A percentile compares a stretch with the other conserved stretches of the same genome.
These are phyloP conservation scores for Sugiyamaella pinicola DNA, from an alignment of 1,139 yeast genomes.

Conservation along the genomic window DNA sequence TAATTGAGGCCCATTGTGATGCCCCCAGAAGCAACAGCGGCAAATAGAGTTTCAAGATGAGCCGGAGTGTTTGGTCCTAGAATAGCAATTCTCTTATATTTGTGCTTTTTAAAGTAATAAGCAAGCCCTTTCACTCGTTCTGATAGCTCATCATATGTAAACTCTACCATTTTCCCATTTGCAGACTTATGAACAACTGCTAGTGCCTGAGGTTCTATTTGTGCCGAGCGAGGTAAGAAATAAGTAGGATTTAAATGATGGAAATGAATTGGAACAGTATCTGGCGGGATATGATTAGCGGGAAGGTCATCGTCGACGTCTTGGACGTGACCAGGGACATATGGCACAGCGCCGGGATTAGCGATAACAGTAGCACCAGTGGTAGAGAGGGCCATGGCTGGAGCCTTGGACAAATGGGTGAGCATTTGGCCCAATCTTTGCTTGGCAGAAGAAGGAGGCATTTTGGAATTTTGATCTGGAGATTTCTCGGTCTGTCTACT, in stretches of 20 bases:
- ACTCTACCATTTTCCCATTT: constrained; percentile 32
- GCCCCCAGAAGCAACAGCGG: constrained; percentile 43
- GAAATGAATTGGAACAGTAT: constrained; percentile 21
- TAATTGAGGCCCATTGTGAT: constrained; percentile 44
- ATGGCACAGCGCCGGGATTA: not conserved
- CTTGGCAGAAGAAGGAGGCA: constrained; percentile 20
- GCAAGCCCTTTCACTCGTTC: constrained; percentile 41
- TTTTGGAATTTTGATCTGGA: not conserved
- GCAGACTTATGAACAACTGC: constrained; percentile 41
- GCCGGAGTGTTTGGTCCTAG: constrained; percentile 46
- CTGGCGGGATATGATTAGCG: constrained; percentile 12
- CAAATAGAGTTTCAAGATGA: constrained; percentile 44
- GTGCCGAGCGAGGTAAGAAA: constrained; percentile 43
- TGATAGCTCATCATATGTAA: constrained; percentile 39
- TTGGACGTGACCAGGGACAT: not conserved
- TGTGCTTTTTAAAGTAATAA: constrained; percentile 36
- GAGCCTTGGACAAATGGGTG: constrained; percentile 10
- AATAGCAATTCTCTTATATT: constrained; percentile 40
- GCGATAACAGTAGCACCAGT: constrained; percentile 1
- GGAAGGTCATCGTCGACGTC: not conserved
- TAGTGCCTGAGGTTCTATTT: constrained; percentile 41
- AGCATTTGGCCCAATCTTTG: constrained; percentile 17
- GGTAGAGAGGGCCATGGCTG: not conserved
- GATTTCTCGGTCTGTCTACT: not conserved
- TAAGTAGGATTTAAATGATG: constrained; percentile 45